Evolutionary conservation across 805 yeast genomes (phyloP).

Genomic region (Candida silvatica): DNA sequence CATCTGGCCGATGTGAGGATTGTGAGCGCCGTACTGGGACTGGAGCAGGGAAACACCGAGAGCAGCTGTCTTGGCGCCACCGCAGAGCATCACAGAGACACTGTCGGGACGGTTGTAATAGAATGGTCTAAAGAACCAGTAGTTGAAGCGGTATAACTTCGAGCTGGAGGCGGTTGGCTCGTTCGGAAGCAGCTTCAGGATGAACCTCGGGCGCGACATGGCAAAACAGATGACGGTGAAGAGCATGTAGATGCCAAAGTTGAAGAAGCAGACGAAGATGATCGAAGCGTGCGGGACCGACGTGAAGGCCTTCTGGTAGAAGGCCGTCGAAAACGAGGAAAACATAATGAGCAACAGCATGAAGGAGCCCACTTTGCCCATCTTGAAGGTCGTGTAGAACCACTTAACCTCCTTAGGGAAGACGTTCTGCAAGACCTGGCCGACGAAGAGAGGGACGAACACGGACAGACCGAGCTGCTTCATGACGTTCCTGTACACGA

Average conservation of each 20-base stretch:
- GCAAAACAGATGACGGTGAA: conserved; percentile 59
- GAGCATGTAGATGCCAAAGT: conserved; percentile 68
- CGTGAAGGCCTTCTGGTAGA: conserved; percentile 71
- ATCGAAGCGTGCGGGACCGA: conserved; percentile 42
- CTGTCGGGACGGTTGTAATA: conserved; percentile 67
- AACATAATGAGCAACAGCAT: conserved; percentile 60
- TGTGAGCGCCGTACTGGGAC: conserved; percentile 49
- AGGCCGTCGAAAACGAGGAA: conserved; percentile 76
- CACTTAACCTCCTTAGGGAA: conserved; percentile 59
- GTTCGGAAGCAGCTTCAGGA: conserved; percentile 33
- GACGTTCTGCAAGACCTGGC: conserved; percentile 70
- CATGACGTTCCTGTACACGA: conserved; percentile 70
- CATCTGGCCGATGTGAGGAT: conserved; percentile 56
- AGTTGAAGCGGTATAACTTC: conserved; percentile 33
- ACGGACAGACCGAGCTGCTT: conserved; percentile 76
- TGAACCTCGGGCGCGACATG: conserved; percentile 48
- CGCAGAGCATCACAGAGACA: conserved; percentile 75
- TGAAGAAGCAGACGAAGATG: conserved; percentile 74
- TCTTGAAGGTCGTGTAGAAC: conserved; percentile 45
- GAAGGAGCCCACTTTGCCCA: conserved; percentile 69
- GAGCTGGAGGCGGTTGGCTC: conserved; percentile 41
- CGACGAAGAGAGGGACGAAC: conserved; percentile 81
- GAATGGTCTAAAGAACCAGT: conserved; percentile 48
- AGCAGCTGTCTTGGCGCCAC: conserved; percentile 92
- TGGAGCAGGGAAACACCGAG: conserved; percentile 79